Evolutionary conservation across 2,329 filamentous ascomycete genomes (phyloP), one percentile per base, ranked within the genome.

Genomic region (Talaromyces sp.): DNA sequence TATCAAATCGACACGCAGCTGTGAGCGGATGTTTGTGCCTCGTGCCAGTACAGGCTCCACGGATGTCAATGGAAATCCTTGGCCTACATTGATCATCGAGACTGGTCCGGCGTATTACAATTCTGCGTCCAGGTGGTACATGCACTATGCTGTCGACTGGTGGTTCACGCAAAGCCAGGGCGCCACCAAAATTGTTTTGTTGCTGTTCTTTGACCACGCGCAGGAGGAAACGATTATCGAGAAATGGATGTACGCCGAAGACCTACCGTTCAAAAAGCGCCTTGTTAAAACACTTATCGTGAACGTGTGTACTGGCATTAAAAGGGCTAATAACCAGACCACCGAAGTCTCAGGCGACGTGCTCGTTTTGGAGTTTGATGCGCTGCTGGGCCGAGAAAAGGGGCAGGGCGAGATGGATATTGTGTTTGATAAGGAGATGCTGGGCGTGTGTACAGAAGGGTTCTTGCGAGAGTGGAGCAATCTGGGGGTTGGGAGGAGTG

Each of bases 1-100:
- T 8, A 19, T 51, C 27, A 33, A 51, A 9, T 51, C 60, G 1
- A 39, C 47, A 7, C 56, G 58, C 57, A 51, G 15, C 22, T 49
- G 36, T 25, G 60, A 62, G 8, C 60, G 56, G 11, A 59, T 59
- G 25, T 62, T 62, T 22, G n/a, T 62, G 10, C 39, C 60, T n/a
- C 36, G n/a, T 8, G 10, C 15, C 11, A 11, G 44, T 7, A 49
- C 44, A 6, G 15, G 25, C 9, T 36, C 11, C 42, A 53, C 19
- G 19, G 60, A 62, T 19, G 56, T 28, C 11, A 17, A 44, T 9
- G 27, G 51, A 17, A 13, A 49, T 9, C 28, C 49, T 6, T 62
- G 60, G 60, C 60, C 60, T 3, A 58, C 60, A 5, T 27, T 62
- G 51, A 52, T 56, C 27, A 52, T 58, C 39, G 60, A 62, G 13